Base-by-base conservation (phyloP, 805 yeast species). In the Lipomyces orientalis region DNA sequence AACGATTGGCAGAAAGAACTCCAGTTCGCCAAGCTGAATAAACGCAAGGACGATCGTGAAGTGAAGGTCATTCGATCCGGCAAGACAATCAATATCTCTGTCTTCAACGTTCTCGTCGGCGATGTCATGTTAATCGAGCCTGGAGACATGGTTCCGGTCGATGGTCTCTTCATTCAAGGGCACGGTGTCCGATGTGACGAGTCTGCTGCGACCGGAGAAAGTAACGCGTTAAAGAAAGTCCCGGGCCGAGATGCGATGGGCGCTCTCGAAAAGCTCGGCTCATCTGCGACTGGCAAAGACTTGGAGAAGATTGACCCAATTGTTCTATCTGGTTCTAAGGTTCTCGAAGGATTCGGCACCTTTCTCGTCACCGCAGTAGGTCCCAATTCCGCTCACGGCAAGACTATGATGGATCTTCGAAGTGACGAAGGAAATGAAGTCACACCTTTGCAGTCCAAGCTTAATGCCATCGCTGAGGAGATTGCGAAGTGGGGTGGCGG, bases 1-100 rank as follows among this genome's bases (percentile, higher is more conserved):
- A 95, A 95, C 78, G 99, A 95, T 79, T 95, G 90, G 81, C 97
- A 95, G 77, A 96, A 96, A 78, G 99, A 95, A 77, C 81, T 92
- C 16, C 99, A 95, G 77, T 95, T 95, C 79, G 90, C 91, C 61
- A 89, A 88, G 73, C 84, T 95, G 70, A 93, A 94, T 78, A 87
- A 92, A 39, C 91, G 93, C 78, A 94, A 94, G 78, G 95, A 92
- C 70, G 90, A 90, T 71, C 85, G 97, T 64, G 86, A 87, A 68
- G 83, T 95, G 56, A 86, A 90, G 62, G 97, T 93, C 1, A 80
- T 89, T 54, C 84, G 98, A 68, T 84, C 86, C 54, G 93, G 94
- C 51, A 83, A 83, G 58, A 91, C 91, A 73, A 81, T 80, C 60
- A 84, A 87, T 70, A 81, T 93, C 22, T 87, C 93, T 2, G 88